A percentile compares a stretch with the other conserved stretches of the same genome.
Conservation (phyloP, 1,284 basidiomycete genomes). For the Fomitiporia mediterranea region DNA sequence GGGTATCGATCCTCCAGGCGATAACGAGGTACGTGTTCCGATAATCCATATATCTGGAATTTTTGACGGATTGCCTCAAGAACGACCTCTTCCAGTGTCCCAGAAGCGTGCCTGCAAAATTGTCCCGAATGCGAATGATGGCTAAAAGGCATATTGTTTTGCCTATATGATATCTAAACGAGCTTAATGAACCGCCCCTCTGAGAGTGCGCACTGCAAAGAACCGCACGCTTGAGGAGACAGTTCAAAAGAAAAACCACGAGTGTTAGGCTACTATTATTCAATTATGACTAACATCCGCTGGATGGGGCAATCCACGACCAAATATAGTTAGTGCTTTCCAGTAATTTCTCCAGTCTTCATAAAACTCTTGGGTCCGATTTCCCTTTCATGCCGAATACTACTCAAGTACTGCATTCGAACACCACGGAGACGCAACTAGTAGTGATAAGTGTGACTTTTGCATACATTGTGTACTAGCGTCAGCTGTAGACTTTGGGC, state of each 20-base stretch:
- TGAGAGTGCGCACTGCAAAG: not conserved
- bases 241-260: not conserved
- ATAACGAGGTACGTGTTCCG: slow-evolving; percentile 94
- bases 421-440: no score
- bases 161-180: not conserved
- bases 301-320: not conserved
- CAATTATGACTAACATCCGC: not conserved
- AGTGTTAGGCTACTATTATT: not conserved
- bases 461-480: no score
- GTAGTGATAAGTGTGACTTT: no score
- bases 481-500: no score
- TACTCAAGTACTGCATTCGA: no score
- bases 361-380: no score
- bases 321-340: not conserved
- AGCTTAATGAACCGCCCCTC: no score
- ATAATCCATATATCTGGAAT: slow-evolving; percentile 83
- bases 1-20: slow-evolving; percentile 82
- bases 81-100: slow-evolving; percentile 77
- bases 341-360: no score
- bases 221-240: no score
- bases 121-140: slow-evolving; percentile 97
- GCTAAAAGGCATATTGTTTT: slow-evolving; percentile 68
- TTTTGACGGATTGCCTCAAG: slow-evolving; percentile 71
- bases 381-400: no score
- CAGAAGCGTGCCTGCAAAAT: slow-evolving; percentile 89